Conservation (phyloP, 257 asterid genomes). For the Nicotiana knightiana region DNA sequence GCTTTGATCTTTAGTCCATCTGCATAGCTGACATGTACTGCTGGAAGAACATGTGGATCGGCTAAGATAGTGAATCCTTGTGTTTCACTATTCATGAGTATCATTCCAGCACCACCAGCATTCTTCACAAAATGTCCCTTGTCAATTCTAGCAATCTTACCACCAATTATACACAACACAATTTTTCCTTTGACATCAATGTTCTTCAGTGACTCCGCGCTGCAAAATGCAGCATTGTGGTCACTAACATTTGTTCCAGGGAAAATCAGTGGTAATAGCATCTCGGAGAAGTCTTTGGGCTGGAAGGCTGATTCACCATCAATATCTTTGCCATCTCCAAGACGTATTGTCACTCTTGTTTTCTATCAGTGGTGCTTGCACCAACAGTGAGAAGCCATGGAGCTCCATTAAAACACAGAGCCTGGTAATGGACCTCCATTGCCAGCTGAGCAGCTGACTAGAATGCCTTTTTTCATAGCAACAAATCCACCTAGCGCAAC, state of each 20-base stretch:
- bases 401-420: conserved; percentile 25
- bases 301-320: conserved; percentile 24
- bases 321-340: conserved; percentile 21
- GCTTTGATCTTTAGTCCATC: conserved; percentile 23
- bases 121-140: conserved; percentile 27
- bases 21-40: conserved; percentile 15
- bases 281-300: conserved; percentile 9
- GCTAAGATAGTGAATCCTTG: conserved; percentile 11
- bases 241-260: conserved; percentile 1
- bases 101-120: conserved; percentile 40
- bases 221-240: not conserved
- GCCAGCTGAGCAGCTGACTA: conserved; percentile 26
- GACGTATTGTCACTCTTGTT: not conserved
- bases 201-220: conserved; percentile 10
- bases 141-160: not conserved
- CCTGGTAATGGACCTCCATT: conserved; percentile 19
- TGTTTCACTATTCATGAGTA: conserved; percentile 6
- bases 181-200: conserved; percentile 21
- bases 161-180: conserved; percentile 24
- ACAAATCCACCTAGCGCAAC: conserved; percentile 24
- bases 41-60: conserved; percentile 29
- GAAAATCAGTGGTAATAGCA: conserved; percentile 12
- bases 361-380: conserved; percentile 31
- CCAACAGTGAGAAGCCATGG: conserved; percentile 45
- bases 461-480: conserved; percentile 23